Percentiles rank a stretch among this genome's conserved stretches.
Evolutionary conservation across 176 grass and related monocot genomes (phyloP).

Genomic region (Urochloa ruziziensis): DNA sequence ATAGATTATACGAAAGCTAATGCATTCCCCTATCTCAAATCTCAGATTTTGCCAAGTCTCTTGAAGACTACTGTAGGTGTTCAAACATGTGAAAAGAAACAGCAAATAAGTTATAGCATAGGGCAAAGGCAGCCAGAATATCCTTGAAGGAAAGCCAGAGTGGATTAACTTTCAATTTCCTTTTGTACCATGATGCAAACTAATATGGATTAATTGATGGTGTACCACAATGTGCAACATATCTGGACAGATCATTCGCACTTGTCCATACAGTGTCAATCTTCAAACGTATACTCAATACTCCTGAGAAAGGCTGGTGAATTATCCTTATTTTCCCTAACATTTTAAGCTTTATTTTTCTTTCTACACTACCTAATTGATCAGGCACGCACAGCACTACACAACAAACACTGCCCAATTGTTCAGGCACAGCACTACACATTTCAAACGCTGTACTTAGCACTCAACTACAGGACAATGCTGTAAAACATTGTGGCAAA

Average conservation of each 20-base stretch:
- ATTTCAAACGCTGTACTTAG: background rate
- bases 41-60: background rate
- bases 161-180: background rate
- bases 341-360: background rate
- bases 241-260: slow-evolving; percentile 1
- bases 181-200: background rate
- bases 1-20: background rate
- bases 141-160: background rate
- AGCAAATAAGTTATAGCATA: background rate
- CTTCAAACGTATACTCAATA: background rate
- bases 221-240: background rate
- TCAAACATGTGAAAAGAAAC: background rate
- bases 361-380: background rate
- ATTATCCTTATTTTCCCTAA: slow-evolving; percentile 5
- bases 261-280: background rate
- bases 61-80: background rate
- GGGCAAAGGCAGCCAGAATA: background rate
- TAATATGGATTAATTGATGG: background rate
- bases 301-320: background rate
- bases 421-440: background rate
- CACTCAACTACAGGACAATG: background rate
- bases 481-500: background rate
- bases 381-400: too few species aligned
- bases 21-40: background rate
- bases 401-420: too few species aligned